Conservation (phyloP, 2,329 filamentous ascomycete species). For the Pestalotiopsis sp. region DNA sequence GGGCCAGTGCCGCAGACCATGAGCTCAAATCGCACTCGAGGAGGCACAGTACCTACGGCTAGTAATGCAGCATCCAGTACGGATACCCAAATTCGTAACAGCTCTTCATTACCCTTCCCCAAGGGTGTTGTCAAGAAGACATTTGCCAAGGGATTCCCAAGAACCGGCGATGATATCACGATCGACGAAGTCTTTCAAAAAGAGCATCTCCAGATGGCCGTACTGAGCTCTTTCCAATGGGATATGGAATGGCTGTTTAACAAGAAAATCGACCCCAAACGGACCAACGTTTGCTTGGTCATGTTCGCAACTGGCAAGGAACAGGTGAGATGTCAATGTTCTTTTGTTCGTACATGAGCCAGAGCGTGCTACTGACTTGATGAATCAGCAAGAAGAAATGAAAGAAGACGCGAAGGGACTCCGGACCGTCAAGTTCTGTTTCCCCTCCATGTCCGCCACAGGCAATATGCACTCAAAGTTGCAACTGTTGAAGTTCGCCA, state of each 20-base stretch:
- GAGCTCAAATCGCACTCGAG: neutral
- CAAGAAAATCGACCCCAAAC: constrained; percentile 64
- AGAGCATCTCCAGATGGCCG: constrained; percentile 70
- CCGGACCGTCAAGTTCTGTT: constrained; percentile 68
- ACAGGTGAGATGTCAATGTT: constrained; percentile 46
- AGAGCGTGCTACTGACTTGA: neutral
- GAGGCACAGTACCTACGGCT: neutral
- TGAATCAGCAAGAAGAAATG: constrained; percentile 50
- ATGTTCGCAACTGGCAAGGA: constrained; percentile 55
- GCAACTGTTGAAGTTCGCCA: constrained; percentile 80
- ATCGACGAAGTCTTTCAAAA: constrained; percentile 86
- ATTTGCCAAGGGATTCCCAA: constrained; percentile 66
- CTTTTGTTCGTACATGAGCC: neutral
- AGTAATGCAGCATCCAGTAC: neutral
- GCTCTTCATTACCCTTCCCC: constrained; percentile 41
- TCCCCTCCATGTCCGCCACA: constrained; percentile 76
- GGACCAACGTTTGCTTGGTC: constrained; percentile 65
- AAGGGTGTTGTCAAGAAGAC: constrained; percentile 79
- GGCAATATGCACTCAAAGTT: constrained; percentile 93
- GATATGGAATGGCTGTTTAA: constrained; percentile 75
- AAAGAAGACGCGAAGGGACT: constrained; percentile 39
- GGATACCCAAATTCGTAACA: neutral
- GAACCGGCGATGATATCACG: constrained; percentile 74
- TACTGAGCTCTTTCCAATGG: constrained; percentile 88
- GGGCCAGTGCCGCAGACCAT: neutral